Evolutionary conservation across 2,329 filamentous ascomycete genomes (phyloP), one percentile per base, ranked within the genome.

Genomic region (Talaromyces verruculosus): DNA sequence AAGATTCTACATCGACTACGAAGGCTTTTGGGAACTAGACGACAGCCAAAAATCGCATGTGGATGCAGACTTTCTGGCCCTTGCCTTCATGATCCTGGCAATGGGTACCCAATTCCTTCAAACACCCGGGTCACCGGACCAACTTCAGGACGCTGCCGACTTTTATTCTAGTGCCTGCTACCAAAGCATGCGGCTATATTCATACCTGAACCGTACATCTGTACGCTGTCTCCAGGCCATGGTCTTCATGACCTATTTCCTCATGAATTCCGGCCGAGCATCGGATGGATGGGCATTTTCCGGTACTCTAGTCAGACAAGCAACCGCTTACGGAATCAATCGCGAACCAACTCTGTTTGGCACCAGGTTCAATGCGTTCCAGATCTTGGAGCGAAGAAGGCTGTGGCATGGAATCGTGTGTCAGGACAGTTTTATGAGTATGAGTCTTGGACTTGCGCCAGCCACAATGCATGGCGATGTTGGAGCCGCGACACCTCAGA

Each of bases 371-470:
- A 67, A 43, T 33, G 47, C 37, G 13, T 67, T 67, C 10, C 37
- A 67, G 22, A 63, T 60, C 22, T 3, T 63, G 2, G 66, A 67
- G 30, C 39, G 66, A 28, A 60, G 58, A 30, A 59, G 66, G 15
- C 58, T 67, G 1, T 67, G 66, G 66, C 66, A 67, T 17, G 62
- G 57, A 0, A 61, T 67, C 10, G 63, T 67, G 7, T 67, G 66
- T 19, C 66, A 67, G 51, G 66, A 67, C 25, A 67, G 66, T 45
- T 67, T 67, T 37, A 67, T 67, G 66, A 67, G 66, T 17, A 67
- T 67, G 66, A 62, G 62, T 39, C 63, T 67, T 1, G 45, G 58
- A 33, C 63, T 67, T n/a, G 63, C 66, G 15, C 63, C 66, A 1
- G 57, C 63, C 10, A 39, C 66, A 1, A 67, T 51, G 30, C 51